Conservation (phyloP, 148 eudicot species). For the Pouteria glomerata region DNA sequence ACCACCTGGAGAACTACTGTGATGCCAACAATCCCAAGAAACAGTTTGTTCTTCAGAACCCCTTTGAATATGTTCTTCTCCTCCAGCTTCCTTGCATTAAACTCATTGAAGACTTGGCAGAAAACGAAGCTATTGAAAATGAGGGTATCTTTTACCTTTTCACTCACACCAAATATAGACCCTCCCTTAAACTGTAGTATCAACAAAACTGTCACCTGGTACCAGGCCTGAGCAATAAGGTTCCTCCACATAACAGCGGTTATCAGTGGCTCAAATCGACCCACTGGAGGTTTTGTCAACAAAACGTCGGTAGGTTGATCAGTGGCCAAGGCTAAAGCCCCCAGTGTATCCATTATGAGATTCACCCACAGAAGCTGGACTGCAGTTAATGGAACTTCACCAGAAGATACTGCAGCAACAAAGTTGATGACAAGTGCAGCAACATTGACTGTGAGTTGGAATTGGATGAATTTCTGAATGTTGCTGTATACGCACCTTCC, state of each 20-base stretch:
- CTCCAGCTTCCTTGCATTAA: no score
- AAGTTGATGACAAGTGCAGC: constrained; percentile 43
- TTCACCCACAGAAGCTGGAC: no score
- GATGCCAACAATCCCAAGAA: constrained; percentile 21
- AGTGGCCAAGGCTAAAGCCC: constrained; percentile 46
- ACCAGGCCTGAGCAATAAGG: constrained; percentile 32
- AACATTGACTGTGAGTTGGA: constrained; percentile 43
- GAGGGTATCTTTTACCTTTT: constrained; percentile 34
- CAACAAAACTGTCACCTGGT: constrained; percentile 30
- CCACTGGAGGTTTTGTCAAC: constrained; percentile 31
- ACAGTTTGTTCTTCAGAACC: constrained; percentile 23
- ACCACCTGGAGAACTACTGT: no score
- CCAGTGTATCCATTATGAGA: constrained; percentile 45
- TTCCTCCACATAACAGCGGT: constrained; percentile 45
- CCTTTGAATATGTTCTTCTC: constrained; percentile 29
- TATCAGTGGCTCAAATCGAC: constrained; percentile 37
- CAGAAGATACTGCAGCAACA: constrained; percentile 38
- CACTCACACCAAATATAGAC: constrained; percentile 21
- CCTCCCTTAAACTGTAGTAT: constrained; percentile 33
- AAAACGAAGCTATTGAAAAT: constrained; percentile 43
- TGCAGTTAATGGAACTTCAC: constrained; percentile 38
- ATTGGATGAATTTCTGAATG: constrained; percentile 49
- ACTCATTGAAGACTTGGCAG: constrained; percentile 45
- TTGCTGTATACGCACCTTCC: no score
- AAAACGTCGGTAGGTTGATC: constrained; percentile 32